Conservation (phyloP, 2,329 filamentous ascomycete species). For the Fusarium incarnatum region DNA sequence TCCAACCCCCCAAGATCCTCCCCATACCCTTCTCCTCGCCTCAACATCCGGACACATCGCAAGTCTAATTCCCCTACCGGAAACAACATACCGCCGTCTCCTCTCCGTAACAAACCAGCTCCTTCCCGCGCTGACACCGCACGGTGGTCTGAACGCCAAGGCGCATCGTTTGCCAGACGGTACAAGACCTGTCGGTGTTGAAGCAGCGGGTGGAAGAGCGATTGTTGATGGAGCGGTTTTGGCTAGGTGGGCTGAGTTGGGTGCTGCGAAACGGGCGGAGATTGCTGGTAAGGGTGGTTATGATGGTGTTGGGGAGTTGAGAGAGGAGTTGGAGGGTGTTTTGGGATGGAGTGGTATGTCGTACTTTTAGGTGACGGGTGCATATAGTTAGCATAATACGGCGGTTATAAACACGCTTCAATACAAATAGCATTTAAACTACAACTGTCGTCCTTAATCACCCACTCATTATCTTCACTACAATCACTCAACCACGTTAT, state of each 20-base stretch:
- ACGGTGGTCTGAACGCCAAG: slow-evolving; percentile 85
- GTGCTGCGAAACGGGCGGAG: slow-evolving; percentile 76
- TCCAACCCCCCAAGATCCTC: slow-evolving; percentile 55
- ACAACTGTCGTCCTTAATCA: no score
- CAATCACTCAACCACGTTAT: not conserved
- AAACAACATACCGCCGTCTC: slow-evolving; percentile 85
- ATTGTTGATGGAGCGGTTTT: slow-evolving; percentile 85
- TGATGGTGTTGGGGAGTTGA: slow-evolving; percentile 71
- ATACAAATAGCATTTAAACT: not conserved
- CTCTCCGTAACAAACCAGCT: slow-evolving; percentile 85
- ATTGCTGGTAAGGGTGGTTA: slow-evolving; percentile 80
- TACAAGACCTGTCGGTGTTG: slow-evolving; percentile 62
- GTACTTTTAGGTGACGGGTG: slow-evolving; percentile 57
- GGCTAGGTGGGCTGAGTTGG: slow-evolving; percentile 79
- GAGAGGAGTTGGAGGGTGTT: slow-evolving; percentile 74
- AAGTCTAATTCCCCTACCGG: slow-evolving; percentile 80
- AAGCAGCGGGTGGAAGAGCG: slow-evolving; percentile 69
- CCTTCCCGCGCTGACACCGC: slow-evolving; percentile 77
- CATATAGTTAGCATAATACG: not conserved
- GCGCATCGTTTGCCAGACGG: slow-evolving; percentile 73
- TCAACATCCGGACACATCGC: slow-evolving; percentile 81
- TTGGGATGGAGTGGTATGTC: slow-evolving; percentile 72
- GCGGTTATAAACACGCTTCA: not conserved
- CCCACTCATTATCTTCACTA: no score
- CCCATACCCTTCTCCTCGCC: slow-evolving; percentile 72